Conservation (phyloP, 2,329 filamentous ascomycete genomes). For the Hypoxylon sp. region DNA sequence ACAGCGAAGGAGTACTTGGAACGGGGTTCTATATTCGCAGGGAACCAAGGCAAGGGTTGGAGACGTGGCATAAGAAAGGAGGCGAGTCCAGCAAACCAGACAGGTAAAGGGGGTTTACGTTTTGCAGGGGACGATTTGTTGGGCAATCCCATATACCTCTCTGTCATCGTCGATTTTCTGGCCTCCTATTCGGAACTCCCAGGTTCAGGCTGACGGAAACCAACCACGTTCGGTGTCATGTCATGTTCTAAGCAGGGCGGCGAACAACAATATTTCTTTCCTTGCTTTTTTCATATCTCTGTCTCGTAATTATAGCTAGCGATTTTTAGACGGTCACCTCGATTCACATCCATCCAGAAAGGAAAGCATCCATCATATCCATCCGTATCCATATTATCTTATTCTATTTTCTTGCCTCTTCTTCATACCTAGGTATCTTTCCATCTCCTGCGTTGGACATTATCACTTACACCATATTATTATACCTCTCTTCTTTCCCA, state of each 20-base stretch:
- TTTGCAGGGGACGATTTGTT: slow-evolving; percentile 18
- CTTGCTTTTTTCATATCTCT: slow-evolving; percentile 20
- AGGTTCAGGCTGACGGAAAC: slow-evolving; percentile 15
- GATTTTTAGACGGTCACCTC: slow-evolving; percentile 44
- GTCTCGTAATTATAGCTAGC: slow-evolving; percentile 41
- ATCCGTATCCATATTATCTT: slow-evolving; percentile 10
- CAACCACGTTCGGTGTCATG: slow-evolving; percentile 13
- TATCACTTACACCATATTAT: slow-evolving; percentile 16
- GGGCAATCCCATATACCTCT: slow-evolving; percentile 31
- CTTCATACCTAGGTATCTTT: neutral
- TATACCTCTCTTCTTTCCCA: neutral
- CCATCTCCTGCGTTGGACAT: neutral
- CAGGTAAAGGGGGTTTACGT: slow-evolving; percentile 12
- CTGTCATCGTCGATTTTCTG: slow-evolving; percentile 13
- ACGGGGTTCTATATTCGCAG: slow-evolving; percentile 31
- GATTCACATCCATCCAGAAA: slow-evolving; percentile 45
- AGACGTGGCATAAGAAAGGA: slow-evolving; percentile 28
- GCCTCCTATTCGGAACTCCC: slow-evolving; percentile 6
- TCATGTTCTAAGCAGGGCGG: slow-evolving; percentile 13
- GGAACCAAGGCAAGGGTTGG: slow-evolving; percentile 14
- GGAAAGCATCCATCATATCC: slow-evolving; percentile 34
- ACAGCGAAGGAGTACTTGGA: slow-evolving; percentile 41
- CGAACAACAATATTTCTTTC: slow-evolving; percentile 18
- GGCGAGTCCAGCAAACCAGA: slow-evolving; percentile 19
- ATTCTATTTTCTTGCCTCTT: neutral